Percentiles rank a stretch among this genome's conserved stretches.
Conservation (phyloP, 2,329 filamentous ascomycete genomes). For the Talaromyces sp. region DNA sequence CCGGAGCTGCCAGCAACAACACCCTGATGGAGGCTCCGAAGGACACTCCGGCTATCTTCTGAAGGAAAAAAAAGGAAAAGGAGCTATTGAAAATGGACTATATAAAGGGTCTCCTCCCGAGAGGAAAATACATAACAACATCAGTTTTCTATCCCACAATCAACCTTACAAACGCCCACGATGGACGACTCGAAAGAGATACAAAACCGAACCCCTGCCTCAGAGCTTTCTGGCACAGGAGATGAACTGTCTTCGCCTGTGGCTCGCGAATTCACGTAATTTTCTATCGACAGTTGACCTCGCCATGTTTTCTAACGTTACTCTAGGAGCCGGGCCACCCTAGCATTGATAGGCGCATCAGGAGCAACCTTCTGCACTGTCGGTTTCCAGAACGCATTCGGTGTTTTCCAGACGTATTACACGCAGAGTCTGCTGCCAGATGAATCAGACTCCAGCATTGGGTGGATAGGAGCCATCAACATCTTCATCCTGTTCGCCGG, state of each 20-base stretch:
- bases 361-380: conserved; percentile 31
- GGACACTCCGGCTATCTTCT: background rate
- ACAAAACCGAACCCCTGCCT: background rate
- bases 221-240: background rate
- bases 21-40: background rate
- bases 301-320: background rate
- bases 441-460: conserved; percentile 24
- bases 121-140: too few relatives aligned
- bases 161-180: background rate
- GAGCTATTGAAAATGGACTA: background rate
- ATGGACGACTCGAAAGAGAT: conserved; percentile 1
- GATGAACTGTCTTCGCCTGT: background rate
- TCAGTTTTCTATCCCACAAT: background rate
- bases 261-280: conserved; percentile 22
- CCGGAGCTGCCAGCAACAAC: background rate
- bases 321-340: conserved; percentile 20
- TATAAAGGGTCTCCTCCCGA: background rate
- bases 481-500: conserved; percentile 28
- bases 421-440: conserved; percentile 18
- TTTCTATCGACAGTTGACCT: background rate
- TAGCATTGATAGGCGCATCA: conserved; percentile 26
- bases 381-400: conserved; percentile 35
- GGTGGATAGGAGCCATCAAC: conserved; percentile 29
- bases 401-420: conserved; percentile 32
- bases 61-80: background rate